These are phyloP conservation scores for Avena sativa DNA, from an alignment of 176 grass and related monocot species.

Conservation along the genomic window DNA sequence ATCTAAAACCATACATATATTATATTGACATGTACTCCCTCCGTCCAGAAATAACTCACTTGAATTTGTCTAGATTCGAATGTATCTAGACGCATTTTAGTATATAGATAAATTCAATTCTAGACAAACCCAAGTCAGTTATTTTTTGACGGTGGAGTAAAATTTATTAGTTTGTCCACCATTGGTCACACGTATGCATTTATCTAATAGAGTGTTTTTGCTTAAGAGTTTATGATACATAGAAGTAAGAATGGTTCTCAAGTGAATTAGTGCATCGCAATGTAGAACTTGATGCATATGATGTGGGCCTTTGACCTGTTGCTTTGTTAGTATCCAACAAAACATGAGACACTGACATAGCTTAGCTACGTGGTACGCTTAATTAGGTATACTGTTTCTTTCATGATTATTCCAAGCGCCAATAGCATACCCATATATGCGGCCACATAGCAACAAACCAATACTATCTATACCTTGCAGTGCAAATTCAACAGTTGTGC, in stretches of 20 bases:
- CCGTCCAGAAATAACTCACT: too few relatives aligned
- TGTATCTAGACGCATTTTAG: too few relatives aligned
- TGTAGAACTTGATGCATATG: slow-evolving; percentile 19
- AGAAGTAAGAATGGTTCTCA: neutral
- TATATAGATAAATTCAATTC: too few relatives aligned
- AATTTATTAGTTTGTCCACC: neutral
- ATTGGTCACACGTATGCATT: neutral
- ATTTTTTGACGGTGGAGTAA: too few relatives aligned
- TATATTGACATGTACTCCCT: neutral
- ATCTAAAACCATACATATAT: neutral
- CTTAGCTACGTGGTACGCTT: slow-evolving; percentile 32
- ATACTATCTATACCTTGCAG: slow-evolving; percentile 15
- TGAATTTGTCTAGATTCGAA: too few relatives aligned
- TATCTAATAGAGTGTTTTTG: neutral
- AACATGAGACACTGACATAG: slow-evolving; percentile 35
- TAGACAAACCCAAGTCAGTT: too few relatives aligned
- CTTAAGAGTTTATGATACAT: neutral
- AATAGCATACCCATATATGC: slow-evolving; percentile 29
- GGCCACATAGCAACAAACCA: slow-evolving; percentile 4
- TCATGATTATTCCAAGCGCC: slow-evolving; percentile 50
- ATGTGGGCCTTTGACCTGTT: slow-evolving; percentile 59
- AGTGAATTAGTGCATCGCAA: too few relatives aligned
- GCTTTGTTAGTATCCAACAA: slow-evolving; percentile 47
- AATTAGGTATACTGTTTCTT: slow-evolving; percentile 73
- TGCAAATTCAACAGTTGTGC: slow-evolving; percentile 30